phyloP scores from a whole-genome alignment of 768 basidiomycete species.

The Suillus alpinus region DNA sequence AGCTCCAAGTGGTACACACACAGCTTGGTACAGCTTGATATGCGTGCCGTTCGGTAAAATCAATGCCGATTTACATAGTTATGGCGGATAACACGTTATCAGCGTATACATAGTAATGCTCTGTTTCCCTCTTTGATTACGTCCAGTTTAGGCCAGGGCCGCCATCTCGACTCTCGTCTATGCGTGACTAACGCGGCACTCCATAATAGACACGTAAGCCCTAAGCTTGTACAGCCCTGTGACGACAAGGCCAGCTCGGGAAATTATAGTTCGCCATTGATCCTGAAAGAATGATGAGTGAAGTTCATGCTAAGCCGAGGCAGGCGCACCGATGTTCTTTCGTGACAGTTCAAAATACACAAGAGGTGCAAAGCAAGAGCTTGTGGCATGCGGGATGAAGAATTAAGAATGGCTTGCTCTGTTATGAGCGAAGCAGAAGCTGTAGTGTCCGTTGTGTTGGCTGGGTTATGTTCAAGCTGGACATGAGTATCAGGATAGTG shows the following conservation, averaged over 20 bases:
- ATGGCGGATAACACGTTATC: background rate
- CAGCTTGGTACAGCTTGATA: background rate
- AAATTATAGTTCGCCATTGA: background rate
- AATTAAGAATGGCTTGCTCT: background rate
- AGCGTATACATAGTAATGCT: background rate
- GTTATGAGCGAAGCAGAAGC: background rate
- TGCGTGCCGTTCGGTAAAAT: background rate
- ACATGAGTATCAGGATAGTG: background rate
- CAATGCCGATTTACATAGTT: background rate
- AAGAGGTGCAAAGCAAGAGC: background rate
- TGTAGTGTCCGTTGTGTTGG: background rate
- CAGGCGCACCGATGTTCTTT: background rate
- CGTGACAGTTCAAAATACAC: slow-evolving; percentile 3
- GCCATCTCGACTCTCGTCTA: background rate
- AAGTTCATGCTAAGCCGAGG: background rate
- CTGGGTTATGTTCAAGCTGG: background rate
- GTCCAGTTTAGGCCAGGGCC: background rate
- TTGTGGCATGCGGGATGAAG: background rate
- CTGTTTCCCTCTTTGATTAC: too few relatives aligned
- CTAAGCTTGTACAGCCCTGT: slow-evolving; percentile 3
- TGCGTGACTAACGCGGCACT: background rate
- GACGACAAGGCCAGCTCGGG: background rate
- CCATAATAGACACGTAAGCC: slow-evolving; percentile 3
- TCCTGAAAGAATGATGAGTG: background rate
- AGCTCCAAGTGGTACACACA: background rate